Conservation (phyloP, 2,329 filamentous ascomycete genomes). For the Diaporthe batatas region DNA sequence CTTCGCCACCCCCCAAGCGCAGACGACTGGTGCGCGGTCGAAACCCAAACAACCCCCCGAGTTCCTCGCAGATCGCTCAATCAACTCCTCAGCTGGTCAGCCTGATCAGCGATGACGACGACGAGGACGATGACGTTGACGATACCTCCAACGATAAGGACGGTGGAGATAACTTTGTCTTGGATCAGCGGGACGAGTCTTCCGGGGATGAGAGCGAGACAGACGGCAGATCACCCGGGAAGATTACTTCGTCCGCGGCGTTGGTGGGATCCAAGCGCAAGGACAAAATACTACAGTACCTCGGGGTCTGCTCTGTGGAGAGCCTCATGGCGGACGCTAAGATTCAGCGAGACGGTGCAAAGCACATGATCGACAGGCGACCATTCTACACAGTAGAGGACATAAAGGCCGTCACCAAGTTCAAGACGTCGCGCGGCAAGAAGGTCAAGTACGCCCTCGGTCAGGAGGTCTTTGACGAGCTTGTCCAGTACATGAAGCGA, state of each 20-base stretch:
- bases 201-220: slow-evolving; percentile 59
- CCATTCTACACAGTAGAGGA: slow-evolving; percentile 78
- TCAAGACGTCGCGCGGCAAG: slow-evolving; percentile 58
- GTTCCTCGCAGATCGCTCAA: slow-evolving; percentile 23
- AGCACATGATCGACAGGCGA: slow-evolving; percentile 77
- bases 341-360: slow-evolving; percentile 77
- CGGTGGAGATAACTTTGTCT: slow-evolving; percentile 35
- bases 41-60: slow-evolving; percentile 31
- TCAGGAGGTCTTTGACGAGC: slow-evolving; percentile 63
- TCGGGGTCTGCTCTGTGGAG: slow-evolving; percentile 82
- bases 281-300: slow-evolving; percentile 76
- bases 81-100: slow-evolving; percentile 23
- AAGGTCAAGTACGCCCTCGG: slow-evolving; percentile 64
- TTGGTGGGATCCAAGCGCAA: slow-evolving; percentile 51
- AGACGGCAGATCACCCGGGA: slow-evolving; percentile 47
- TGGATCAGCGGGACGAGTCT: slow-evolving; percentile 41
- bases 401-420: slow-evolving; percentile 69
- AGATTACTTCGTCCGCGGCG: slow-evolving; percentile 40
- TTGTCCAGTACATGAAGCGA: slow-evolving; percentile 80
- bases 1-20: slow-evolving; percentile 38
- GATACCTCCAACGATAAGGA: slow-evolving; percentile 37
- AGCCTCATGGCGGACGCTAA: slow-evolving; percentile 87
- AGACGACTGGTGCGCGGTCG: slow-evolving; percentile 37
- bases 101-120: slow-evolving; percentile 36
- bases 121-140: slow-evolving; percentile 29